Conservation (phyloP, 495 filamentous ascomycete genomes). For the Pseudotulostoma volvatum region DNA sequence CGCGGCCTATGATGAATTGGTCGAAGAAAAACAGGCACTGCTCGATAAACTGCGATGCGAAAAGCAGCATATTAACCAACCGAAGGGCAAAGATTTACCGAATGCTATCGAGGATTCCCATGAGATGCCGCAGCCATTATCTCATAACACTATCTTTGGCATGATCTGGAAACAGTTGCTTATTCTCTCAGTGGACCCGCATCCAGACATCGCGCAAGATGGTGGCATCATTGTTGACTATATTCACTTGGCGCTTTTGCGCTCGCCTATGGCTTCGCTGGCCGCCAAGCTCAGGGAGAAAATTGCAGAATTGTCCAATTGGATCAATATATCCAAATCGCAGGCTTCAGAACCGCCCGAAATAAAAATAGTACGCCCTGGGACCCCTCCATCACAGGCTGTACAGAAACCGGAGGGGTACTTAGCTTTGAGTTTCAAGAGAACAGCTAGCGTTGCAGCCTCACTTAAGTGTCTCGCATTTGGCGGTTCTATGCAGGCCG, state of each 20-base stretch:
- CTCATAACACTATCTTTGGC: conserved; percentile 75
- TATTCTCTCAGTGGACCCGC: conserved; percentile 80
- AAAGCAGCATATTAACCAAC: conserved; percentile 7
- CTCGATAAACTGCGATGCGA: conserved; percentile 27
- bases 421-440: conserved; percentile 42
- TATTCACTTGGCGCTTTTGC: conserved; percentile 57
- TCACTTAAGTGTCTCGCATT: conserved; percentile 56
- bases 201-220: conserved; percentile 79
- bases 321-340: conserved; percentile 29
- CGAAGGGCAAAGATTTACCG: neutral
- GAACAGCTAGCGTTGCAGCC: conserved; percentile 57
- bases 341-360: conserved; percentile 26
- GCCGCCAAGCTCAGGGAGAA: conserved; percentile 63
- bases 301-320: conserved; percentile 43
- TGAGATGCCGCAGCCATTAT: conserved; percentile 31
- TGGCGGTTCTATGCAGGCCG: conserved; percentile 23
- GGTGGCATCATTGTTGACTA: conserved; percentile 70
- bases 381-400: conserved; percentile 32
- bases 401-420: conserved; percentile 47
- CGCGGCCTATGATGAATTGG: conserved; percentile 76
- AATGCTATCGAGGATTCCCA: conserved; percentile 1
- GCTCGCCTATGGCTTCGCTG: conserved; percentile 54
- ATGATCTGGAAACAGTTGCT: conserved; percentile 89
- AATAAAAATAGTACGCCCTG: conserved; percentile 27
- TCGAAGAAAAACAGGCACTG: conserved; percentile 63